Evolutionary conservation across 306 rosid species (phyloP), one percentile per base, ranked within the genome.

Genomic region (Abrus precatorius): DNA sequence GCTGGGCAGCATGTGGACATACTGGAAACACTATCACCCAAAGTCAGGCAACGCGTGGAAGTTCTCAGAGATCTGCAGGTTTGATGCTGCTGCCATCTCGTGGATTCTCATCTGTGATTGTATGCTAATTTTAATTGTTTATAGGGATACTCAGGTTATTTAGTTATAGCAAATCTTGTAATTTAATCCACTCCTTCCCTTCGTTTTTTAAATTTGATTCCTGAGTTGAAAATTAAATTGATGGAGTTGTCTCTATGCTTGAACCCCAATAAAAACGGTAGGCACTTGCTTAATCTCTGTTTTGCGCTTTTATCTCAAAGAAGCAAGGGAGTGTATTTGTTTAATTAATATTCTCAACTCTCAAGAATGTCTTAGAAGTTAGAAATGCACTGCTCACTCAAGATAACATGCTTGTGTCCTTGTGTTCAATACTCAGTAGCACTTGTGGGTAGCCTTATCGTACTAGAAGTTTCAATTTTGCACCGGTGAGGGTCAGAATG

Each of bases 51-150:
- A 72, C 90, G 90, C 0, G 87, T 88, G 5, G 88, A 86, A 53
- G 49, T 29, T 79, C 90, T 88, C 56, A 82, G 52, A 68, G 80
- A 59, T 38, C 71, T 88, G 44, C 92, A 88, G 92, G 92, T 88
- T 61, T 65, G 81, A 32, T 48, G 36, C 57, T 80, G 1, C 27
- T 82, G 14, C 34, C 5, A 36, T 77, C 69, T 70, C 13, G 32
- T 28, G 69, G 34, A 30, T 30, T 69, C 27, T 40, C 47, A 34
- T 57, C 33, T 34, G 12, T 13, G 44, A 36, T 41, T 53, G 30
- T 7, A 38, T 44, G 72, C 20, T 75, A 48, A 30, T 48, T 57
- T 20, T 28, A 41, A 14, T 78, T 67, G 43, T 53, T 33, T 30
- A 28, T 43, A 52, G 12, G 34, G 75, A 77, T 78, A 11, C 40